Evolutionary conservation across 2,329 filamentous ascomycete genomes (phyloP).

Genomic region (Ploettnerulaceae sp.): DNA sequence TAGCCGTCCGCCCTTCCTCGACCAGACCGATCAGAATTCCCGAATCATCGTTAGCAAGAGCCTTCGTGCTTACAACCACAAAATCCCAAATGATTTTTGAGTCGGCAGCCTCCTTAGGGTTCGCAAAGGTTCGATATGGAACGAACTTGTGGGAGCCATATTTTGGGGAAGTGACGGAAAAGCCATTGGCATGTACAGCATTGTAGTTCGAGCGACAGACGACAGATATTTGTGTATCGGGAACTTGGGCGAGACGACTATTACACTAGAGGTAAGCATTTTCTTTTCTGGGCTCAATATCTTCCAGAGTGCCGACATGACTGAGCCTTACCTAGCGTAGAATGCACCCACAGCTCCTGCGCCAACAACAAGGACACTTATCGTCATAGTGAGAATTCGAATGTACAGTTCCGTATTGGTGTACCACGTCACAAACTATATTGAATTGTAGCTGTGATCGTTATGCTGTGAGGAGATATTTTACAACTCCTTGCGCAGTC

Average conservation of each 20-base stretch:
- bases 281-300: too few species aligned
- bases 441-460: too few species aligned
- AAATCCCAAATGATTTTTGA: slow-evolving; percentile 39
- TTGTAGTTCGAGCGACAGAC: slow-evolving; percentile 71
- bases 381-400: slow-evolving; percentile 23
- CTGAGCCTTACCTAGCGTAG: slow-evolving; percentile 48
- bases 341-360: slow-evolving; percentile 69
- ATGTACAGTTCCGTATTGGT: too few species aligned
- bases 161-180: slow-evolving; percentile 58
- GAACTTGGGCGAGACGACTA: slow-evolving; percentile 55
- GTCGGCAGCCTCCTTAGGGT: slow-evolving; percentile 41
- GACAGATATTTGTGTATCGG: slow-evolving; percentile 54
- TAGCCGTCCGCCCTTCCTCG: slow-evolving; percentile 22
- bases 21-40: slow-evolving; percentile 28
- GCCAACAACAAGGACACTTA: slow-evolving; percentile 60
- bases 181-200: slow-evolving; percentile 55
- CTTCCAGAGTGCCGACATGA: background rate
- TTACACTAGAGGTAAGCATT: background rate
- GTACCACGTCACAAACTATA: too few species aligned
- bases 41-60: slow-evolving; percentile 33
- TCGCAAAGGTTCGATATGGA: slow-evolving; percentile 58
- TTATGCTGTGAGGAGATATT: too few species aligned
- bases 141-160: slow-evolving; percentile 64
- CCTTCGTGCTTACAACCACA: slow-evolving; percentile 32
- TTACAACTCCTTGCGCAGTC: too few species aligned